Evolutionary conservation across 169 alveolate genomes (phyloP).

Genomic region (Eimeria praecox): DNA sequence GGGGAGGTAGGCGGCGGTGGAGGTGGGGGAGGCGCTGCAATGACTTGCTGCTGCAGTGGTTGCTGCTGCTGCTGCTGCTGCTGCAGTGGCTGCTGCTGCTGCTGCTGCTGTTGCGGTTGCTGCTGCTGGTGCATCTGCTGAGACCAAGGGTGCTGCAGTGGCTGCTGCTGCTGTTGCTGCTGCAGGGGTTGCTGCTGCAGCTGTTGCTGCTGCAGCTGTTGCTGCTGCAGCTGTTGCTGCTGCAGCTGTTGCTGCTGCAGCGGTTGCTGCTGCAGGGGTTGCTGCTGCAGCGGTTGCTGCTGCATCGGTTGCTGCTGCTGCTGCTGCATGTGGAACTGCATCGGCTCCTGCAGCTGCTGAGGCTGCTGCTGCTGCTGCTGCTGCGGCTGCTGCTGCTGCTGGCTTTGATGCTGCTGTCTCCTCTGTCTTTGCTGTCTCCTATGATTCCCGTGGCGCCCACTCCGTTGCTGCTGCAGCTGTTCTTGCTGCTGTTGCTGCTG

Average conservation of each 20-base stretch:
- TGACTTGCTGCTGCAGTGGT: background rate
- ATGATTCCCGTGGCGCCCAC: background rate
- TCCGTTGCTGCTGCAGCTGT: background rate
- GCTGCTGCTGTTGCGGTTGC: conserved; percentile 14
- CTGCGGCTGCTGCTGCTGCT: too few relatives aligned
- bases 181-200: background rate
- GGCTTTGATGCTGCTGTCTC: background rate
- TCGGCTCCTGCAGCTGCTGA: too few relatives aligned
- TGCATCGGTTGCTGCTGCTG: too few relatives aligned
- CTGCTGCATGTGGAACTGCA: too few relatives aligned
- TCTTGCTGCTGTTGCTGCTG: conserved; percentile 3
- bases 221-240: background rate
- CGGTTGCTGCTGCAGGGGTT: too few relatives aligned
- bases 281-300: too few relatives aligned
- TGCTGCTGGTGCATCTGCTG: background rate
- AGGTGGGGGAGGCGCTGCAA: too few relatives aligned
- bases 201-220: background rate
- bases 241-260: background rate
- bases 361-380: too few relatives aligned
- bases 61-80: too few relatives aligned
- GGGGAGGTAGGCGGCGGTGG: background rate
- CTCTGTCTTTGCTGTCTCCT: background rate
- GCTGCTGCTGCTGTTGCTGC: conserved; percentile 1
- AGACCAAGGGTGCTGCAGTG: background rate
- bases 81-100: too few relatives aligned